A percentile compares a stretch with the other conserved stretches of the same genome.
These are phyloP conservation scores for Penicillium sp. DNA, from an alignment of 2,329 filamentous ascomycete genomes.

Conservation along the genomic window DNA sequence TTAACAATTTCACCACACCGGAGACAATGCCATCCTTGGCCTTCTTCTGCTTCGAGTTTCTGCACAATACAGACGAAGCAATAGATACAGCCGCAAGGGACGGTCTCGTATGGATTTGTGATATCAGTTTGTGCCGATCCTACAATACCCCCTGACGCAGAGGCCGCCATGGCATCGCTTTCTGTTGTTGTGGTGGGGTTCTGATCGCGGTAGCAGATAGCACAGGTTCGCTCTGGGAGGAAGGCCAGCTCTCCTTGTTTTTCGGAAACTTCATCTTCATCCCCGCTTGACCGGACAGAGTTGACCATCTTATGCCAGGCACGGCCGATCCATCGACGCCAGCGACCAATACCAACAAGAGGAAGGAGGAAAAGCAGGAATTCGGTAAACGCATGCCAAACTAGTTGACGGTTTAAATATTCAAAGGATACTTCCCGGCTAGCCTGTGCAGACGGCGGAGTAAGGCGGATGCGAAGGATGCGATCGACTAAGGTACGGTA, in stretches of 20 bases:
- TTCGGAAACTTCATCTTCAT: constrained; percentile 50
- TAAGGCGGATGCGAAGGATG: constrained; percentile 76
- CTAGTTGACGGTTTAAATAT: constrained; percentile 93
- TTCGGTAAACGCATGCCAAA: constrained; percentile 99
- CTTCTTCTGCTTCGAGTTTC: constrained; percentile 85
- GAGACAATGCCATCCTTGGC: constrained; percentile 88
- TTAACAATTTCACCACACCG: constrained; percentile 81
- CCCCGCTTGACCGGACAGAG: constrained; percentile 52
- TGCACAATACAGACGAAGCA: constrained; percentile 96
- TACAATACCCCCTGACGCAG: constrained; percentile 68
- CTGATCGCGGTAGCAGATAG: constrained; percentile 94
- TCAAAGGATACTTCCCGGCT: constrained; percentile 93
- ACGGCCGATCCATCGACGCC: constrained; percentile 83
- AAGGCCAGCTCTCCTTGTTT: constrained; percentile 74
- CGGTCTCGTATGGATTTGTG: constrained; percentile 91
- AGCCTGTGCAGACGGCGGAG: constrained; percentile 79
- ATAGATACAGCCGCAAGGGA: constrained; percentile 87
- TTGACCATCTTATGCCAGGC: constrained; percentile 79
- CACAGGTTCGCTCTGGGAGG: constrained; percentile 88
- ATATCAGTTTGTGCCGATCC: constrained; percentile 89
- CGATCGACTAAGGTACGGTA: constrained; percentile 91
- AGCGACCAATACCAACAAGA: constrained; percentile 88
- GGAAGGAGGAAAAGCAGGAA: constrained; percentile 97
- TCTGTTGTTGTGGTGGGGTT: constrained; percentile 71
- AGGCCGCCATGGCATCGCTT: constrained; percentile 70